Percentiles rank a stretch among this genome's conserved stretches.
These are phyloP conservation scores for Galerina marginata DNA, from an alignment of 768 basidiomycete genomes.

Conservation along the genomic window DNA sequence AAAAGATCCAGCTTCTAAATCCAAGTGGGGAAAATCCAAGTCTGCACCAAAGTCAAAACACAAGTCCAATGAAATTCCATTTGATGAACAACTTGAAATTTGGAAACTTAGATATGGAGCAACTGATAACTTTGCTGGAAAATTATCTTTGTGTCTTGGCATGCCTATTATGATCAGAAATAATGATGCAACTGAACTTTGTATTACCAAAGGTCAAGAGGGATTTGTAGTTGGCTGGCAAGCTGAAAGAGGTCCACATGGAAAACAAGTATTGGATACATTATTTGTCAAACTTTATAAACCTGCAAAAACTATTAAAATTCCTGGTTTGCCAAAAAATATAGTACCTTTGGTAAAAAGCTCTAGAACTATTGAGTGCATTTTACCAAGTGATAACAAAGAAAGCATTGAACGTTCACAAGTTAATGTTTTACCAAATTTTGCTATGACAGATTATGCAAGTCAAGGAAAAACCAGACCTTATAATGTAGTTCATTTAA, in stretches of 20 bases:
- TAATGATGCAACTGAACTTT: conserved; percentile 28
- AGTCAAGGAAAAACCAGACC: conserved; percentile 31
- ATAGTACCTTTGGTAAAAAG: conserved; percentile 33
- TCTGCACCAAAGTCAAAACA: too few species aligned
- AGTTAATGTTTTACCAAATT: conserved; percentile 33
- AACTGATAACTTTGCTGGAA: neutral
- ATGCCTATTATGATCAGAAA: conserved; percentile 38
- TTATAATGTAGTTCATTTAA: conserved; percentile 32
- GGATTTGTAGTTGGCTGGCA: too few species aligned
- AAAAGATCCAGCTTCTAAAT: neutral
- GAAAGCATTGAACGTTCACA: conserved; percentile 22
- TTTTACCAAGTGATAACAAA: conserved; percentile 26
- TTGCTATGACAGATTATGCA: conserved; percentile 37
- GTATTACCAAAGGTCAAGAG: conserved; percentile 13
- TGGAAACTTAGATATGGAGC: too few species aligned
- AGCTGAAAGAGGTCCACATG: conserved; percentile 22
- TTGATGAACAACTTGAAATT: too few species aligned
- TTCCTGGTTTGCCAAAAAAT: conserved; percentile 34
- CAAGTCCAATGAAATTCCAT: too few species aligned
- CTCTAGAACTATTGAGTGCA: conserved; percentile 11
- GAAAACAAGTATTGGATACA: too few species aligned
- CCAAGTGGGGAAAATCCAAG: too few species aligned
- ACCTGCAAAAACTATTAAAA: too few species aligned
- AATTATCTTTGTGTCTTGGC: conserved; percentile 14
- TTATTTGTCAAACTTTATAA: too few species aligned